Evolutionary conservation across 371 early-diverging fungal genomes (phyloP).

Genomic region (Lichtheimia ramosa): DNA sequence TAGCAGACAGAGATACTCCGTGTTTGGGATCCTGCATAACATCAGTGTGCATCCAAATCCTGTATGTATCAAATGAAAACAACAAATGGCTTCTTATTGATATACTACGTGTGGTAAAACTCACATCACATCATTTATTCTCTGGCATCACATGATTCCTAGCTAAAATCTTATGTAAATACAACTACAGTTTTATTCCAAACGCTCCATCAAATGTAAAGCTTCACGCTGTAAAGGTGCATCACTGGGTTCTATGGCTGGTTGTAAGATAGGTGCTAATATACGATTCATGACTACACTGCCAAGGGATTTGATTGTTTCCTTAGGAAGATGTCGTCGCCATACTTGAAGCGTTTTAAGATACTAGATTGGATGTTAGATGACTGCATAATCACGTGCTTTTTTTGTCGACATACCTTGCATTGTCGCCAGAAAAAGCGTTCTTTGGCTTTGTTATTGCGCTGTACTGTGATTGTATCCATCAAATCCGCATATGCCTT

Average conservation of each 20-base stretch:
- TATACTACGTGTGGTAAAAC: too few species aligned
- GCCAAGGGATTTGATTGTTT: constrained; percentile 18
- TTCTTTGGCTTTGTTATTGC: constrained; percentile 24
- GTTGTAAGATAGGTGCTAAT: constrained; percentile 28
- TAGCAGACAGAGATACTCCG: too few species aligned
- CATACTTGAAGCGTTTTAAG: constrained; percentile 29
- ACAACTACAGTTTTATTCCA: constrained; percentile 4
- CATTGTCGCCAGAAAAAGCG: constrained; percentile 40
- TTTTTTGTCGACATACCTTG: constrained; percentile 15
- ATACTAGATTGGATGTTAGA: constrained; percentile 12
- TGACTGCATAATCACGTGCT: too few species aligned
- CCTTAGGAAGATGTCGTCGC: constrained; percentile 30
- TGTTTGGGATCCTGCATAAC: too few species aligned
- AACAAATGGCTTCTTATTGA: too few species aligned
- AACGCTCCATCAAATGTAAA: constrained; percentile 14
- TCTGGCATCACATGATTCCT: too few species aligned
- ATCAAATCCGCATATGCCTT: constrained; percentile 26
- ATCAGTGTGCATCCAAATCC: too few species aligned
- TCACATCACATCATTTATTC: too few species aligned
- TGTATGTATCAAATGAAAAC: too few species aligned
- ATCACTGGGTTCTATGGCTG: constrained; percentile 17
- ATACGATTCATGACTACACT: constrained; percentile 22
- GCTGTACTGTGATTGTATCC: constrained; percentile 16
- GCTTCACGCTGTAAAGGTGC: constrained; percentile 17
- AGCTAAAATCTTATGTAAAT: too few species aligned